Evolutionary conservation across 2,329 filamentous ascomycete species (phyloP).

Genomic region (Ophiostoma himal-ulmi): DNA sequence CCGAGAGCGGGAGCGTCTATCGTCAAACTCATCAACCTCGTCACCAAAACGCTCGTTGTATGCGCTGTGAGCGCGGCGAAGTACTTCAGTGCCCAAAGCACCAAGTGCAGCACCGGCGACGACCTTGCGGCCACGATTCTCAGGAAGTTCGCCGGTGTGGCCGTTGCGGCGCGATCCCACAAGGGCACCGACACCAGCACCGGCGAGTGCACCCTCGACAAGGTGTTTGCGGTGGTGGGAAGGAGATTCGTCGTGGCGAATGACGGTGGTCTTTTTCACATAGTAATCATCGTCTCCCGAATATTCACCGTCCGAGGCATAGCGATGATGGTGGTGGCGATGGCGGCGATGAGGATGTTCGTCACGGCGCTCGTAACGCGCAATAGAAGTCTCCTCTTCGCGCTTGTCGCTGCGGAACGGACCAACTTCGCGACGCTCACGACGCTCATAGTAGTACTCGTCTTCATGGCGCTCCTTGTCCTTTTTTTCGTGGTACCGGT

Average conservation of each 20-base stretch:
- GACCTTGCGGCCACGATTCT: slow-evolving; percentile 53
- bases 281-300: slow-evolving; percentile 40
- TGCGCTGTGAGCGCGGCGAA: slow-evolving; percentile 55
- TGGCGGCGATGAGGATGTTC: slow-evolving; percentile 34
- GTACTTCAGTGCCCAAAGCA: slow-evolving; percentile 55
- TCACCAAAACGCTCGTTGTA: slow-evolving; percentile 50
- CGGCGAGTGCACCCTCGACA: slow-evolving; percentile 59
- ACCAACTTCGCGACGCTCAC: slow-evolving; percentile 38
- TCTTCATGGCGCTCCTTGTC: slow-evolving; percentile 33
- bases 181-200: slow-evolving; percentile 56
- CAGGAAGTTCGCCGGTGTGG: slow-evolving; percentile 44
- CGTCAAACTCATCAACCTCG: slow-evolving; percentile 31
- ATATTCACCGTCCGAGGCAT: slow-evolving; percentile 33
- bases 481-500: slow-evolving; percentile 10
- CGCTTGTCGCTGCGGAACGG: slow-evolving; percentile 37
- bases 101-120: slow-evolving; percentile 57
- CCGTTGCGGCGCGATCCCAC: slow-evolving; percentile 49
- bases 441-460: slow-evolving; percentile 50
- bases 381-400: slow-evolving; percentile 34
- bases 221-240: slow-evolving; percentile 52
- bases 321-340: slow-evolving; percentile 27
- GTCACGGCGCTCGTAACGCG: slow-evolving; percentile 35
- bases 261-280: slow-evolving; percentile 43
- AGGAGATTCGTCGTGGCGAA: slow-evolving; percentile 47
- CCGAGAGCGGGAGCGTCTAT: slow-evolving; percentile 4